Base-by-base conservation (phyloP, 2,329 filamentous ascomycete species). In the Phymatotrichopsis omnivora region DNA sequence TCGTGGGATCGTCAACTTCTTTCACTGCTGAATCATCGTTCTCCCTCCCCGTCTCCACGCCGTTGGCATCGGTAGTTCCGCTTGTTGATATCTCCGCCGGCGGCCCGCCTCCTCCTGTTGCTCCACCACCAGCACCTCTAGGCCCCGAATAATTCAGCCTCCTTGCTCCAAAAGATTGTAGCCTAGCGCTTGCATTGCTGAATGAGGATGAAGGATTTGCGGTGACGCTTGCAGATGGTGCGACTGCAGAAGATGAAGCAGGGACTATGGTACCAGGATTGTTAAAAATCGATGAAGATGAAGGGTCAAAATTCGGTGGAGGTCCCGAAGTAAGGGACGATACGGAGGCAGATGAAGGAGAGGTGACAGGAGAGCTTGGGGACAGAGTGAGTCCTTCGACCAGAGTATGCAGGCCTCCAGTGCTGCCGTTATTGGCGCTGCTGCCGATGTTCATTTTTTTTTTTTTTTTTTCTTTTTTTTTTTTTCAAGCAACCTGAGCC, bases 1-100 rank as follows among this genome's bases (percentile, higher is more conserved):
- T 52, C 4, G 50, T 54, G 14, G 52, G 52, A 44, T 54, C 52
- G 11, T 54, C 52, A 23, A 54, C 52, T 37, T 54, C 52, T 35
- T 54, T 56, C 14, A 50, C 41, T 16, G 51, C 47, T 23, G 52
- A 39, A 33, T 52, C 46, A 17, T 35, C 47, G 7, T 33, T 36
- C 24, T 45, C 31, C 10, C 29, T 25, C 23, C 49, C 47, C 23
- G 27, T 8, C 22, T 23, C 34, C 27, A 29, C 19, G 27, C 20
- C 6, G 34, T 25, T 23, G 42, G 19, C 17, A 27, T 20, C 22
- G 22, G 36, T 32, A 39, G 12, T 27, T 36, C 24, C 30, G 7
- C 22, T 40, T 31, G 16, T 33, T 33, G n/a, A 19, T 47, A 23
- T 25, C 34, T 10, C 30, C 38, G 16, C 41, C 33, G 40, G 40